Conservation (phyloP, 1,139 yeast species). For the Spencermartinsiella ligniputridi region DNA sequence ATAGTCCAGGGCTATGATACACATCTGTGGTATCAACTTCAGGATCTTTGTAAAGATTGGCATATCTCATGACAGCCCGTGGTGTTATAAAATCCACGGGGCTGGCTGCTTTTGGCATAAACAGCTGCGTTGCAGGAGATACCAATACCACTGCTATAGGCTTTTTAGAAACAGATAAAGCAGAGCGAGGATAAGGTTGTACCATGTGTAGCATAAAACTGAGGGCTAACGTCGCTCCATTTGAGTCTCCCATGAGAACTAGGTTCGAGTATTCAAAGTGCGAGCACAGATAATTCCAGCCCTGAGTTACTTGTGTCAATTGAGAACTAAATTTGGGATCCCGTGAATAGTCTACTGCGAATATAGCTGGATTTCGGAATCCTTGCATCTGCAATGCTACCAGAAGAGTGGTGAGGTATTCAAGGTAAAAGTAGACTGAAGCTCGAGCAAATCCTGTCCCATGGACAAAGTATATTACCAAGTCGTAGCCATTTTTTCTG, state of each 20-base stretch:
- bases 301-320: constrained; percentile 26
- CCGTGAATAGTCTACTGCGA: constrained; percentile 34
- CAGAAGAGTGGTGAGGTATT: constrained; percentile 37
- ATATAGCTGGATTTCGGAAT: constrained; percentile 41
- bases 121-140: constrained; percentile 36
- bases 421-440: constrained; percentile 38
- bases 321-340: constrained; percentile 27
- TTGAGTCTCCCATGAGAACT: constrained; percentile 40
- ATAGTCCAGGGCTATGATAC: constrained; percentile 36
- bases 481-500: constrained; percentile 31
- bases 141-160: constrained; percentile 39
- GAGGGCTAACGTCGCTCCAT: constrained; percentile 40
- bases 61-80: constrained; percentile 18
- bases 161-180: constrained; percentile 10
- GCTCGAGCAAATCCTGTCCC: constrained; percentile 31
- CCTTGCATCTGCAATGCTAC: constrained; percentile 41
- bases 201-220: constrained; percentile 36
- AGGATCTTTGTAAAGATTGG: constrained; percentile 11
- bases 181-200: constrained; percentile 26
- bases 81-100: constrained; percentile 26
- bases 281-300: constrained; percentile 31
- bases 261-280: constrained; percentile 27
- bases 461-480: constrained; percentile 37
- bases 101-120: constrained; percentile 14
- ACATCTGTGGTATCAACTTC: constrained; percentile 22